phyloP scores from a whole-genome alignment of 306 rosid genomes.

The Quercus glauca region DNA sequence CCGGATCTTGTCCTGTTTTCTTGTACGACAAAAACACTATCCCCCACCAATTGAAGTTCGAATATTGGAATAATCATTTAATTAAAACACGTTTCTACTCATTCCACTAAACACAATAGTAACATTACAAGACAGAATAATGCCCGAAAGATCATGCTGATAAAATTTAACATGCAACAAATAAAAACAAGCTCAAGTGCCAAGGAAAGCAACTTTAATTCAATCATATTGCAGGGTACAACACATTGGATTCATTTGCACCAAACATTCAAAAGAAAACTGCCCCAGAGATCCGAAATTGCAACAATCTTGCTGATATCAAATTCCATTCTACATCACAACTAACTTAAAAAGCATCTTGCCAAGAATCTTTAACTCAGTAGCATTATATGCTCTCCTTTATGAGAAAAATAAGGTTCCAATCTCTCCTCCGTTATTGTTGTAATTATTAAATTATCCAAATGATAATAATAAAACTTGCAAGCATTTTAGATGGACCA shows the following conservation, averaged over 20 bases:
- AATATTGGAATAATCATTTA: neutral
- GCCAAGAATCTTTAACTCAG: too few relatives aligned
- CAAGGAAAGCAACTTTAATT: neutral
- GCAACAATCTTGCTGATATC: neutral
- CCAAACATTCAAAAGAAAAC: neutral
- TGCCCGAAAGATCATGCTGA: constrained; percentile 12
- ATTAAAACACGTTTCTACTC: neutral
- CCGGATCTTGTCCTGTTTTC: constrained; percentile 32
- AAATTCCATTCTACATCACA: too few relatives aligned
- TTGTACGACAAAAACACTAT: constrained; percentile 24
- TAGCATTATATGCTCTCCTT: too few relatives aligned
- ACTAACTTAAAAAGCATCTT: too few relatives aligned
- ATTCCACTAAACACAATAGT: constrained; percentile 5
- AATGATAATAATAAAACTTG: too few relatives aligned
- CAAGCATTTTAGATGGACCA: neutral
- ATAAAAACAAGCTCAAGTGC: neutral
- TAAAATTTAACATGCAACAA: neutral
- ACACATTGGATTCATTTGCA: neutral
- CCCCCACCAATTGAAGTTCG: constrained; percentile 21
- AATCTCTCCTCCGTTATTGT: too few relatives aligned
- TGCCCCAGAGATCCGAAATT: neutral
- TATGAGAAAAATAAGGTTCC: too few relatives aligned
- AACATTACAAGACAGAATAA: neutral
- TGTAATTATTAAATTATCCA: too few relatives aligned
- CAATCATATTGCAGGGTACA: neutral